phyloP scores from a whole-genome alignment of 179 eudicot genomes.

The Pouteria campechiana region DNA sequence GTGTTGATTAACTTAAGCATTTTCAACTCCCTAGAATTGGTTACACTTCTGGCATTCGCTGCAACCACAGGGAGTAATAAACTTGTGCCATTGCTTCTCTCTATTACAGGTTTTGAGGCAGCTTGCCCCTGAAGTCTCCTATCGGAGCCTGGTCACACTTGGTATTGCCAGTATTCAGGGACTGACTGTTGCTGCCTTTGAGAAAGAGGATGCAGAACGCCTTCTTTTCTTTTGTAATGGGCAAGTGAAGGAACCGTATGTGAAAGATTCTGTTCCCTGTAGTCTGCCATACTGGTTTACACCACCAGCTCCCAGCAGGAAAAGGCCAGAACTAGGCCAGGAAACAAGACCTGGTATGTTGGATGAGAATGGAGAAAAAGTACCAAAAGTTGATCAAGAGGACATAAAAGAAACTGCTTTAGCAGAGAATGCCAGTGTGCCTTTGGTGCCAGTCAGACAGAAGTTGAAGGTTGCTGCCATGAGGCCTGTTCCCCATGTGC shows the following conservation, averaged over 20 bases:
- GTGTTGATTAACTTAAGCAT: no score
- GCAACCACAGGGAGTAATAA: no score
- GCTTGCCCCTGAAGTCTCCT: constrained; percentile 84
- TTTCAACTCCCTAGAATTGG: no score
- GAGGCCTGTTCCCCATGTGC: constrained; percentile 82
- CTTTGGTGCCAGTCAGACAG: constrained; percentile 25
- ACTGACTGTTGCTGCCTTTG: constrained; percentile 80
- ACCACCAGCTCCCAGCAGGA: constrained; percentile 77
- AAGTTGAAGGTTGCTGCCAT: constrained; percentile 60
- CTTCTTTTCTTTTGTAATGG: constrained; percentile 58
- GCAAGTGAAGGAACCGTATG: constrained; percentile 17
- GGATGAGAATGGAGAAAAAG: constrained; percentile 9
- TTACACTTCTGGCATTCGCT: no score
- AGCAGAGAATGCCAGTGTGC: constrained; percentile 25
- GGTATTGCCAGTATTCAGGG: constrained; percentile 92
- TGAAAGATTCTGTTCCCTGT: constrained; percentile 15
- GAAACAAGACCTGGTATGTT: constrained; percentile 21
- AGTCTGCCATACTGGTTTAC: constrained; percentile 66
- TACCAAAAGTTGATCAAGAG: constrained; percentile 20
- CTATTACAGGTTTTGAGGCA: constrained; percentile 86
- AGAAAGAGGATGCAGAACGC: constrained; percentile 74
- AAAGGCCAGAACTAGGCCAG: constrained; percentile 24
- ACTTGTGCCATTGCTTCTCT: no score
- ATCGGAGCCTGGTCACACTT: constrained; percentile 76
- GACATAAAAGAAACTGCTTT: constrained; percentile 16